Evolutionary conservation across 2,329 filamentous ascomycete species (phyloP).

Genomic region (Pseudogymnoascus sp.): DNA sequence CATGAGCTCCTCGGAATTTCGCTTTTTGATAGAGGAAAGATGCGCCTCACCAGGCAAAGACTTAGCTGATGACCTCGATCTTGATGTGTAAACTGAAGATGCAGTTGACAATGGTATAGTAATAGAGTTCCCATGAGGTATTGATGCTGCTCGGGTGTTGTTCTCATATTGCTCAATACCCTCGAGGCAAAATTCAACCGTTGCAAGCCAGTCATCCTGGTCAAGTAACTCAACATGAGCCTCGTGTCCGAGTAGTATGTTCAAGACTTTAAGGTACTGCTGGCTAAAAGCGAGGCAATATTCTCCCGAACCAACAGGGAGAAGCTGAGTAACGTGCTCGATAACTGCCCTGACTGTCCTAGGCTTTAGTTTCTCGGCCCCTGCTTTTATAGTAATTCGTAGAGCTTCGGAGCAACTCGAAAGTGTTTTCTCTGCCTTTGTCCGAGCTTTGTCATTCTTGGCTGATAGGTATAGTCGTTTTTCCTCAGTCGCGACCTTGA

Average conservation of each 20-base stretch:
- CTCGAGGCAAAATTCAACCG: constrained; percentile 52
- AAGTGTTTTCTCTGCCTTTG: constrained; percentile 49
- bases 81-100: constrained; percentile 17
- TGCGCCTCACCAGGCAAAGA: constrained; percentile 27
- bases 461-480: constrained; percentile 55
- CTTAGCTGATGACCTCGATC: constrained; percentile 19
- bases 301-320: constrained; percentile 54
- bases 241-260: constrained; percentile 61
- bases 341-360: constrained; percentile 75
- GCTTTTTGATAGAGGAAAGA: constrained; percentile 23
- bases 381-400: constrained; percentile 63
- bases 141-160: constrained; percentile 15
- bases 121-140: constrained; percentile 16
- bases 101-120: constrained; percentile 13
- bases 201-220: constrained; percentile 35
- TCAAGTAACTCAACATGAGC: constrained; percentile 76
- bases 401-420: constrained; percentile 64
- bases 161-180: constrained; percentile 48
- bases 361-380: constrained; percentile 58
- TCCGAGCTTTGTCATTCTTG: constrained; percentile 44
- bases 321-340: constrained; percentile 71
- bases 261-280: constrained; percentile 73
- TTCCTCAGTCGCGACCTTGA: constrained; percentile 60
- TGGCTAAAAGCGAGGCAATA: constrained; percentile 63
- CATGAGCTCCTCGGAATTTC: constrained; percentile 48